Conservation (phyloP, 1,284 basidiomycete genomes). For the Fomitopsis betulina region DNA sequence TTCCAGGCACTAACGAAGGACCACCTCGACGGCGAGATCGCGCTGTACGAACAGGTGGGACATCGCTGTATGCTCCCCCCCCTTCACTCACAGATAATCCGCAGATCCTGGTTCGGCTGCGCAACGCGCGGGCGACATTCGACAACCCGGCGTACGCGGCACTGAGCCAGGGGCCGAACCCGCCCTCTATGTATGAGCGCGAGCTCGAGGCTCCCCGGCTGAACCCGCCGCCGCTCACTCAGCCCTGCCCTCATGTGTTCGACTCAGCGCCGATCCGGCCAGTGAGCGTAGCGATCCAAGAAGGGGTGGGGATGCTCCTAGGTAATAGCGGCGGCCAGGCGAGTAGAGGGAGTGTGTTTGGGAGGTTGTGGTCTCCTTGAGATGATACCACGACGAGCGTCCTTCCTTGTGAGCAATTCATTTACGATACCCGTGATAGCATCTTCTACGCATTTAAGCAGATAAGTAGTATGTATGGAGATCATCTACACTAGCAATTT, state of each 20-base stretch:
- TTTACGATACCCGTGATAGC: not conserved
- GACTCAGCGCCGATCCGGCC: slow-evolving; percentile 73
- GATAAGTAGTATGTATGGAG: not conserved
- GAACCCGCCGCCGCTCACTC: slow-evolving; percentile 46
- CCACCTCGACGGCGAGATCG: slow-evolving; percentile 75
- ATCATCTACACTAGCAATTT: not conserved
- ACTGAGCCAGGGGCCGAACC: slow-evolving; percentile 43
- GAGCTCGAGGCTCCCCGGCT: slow-evolving; percentile 58
- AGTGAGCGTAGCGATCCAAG: slow-evolving; percentile 69
- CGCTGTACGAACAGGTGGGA: slow-evolving; percentile 62
- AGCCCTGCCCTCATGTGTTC: slow-evolving; percentile 73
- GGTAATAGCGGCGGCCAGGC: slow-evolving; percentile 31
- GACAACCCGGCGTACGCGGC: slow-evolving; percentile 43
- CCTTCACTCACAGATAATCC: not conserved
- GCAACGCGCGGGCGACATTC: slow-evolving; percentile 47
- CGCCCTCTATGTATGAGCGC: slow-evolving; percentile 70
- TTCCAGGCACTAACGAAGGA: slow-evolving; percentile 55
- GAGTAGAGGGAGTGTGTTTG: slow-evolving; percentile 54
- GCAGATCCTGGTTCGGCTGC: slow-evolving; percentile 54
- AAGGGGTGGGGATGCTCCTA: slow-evolving; percentile 60
- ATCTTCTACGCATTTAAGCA: not conserved
- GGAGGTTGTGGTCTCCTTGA: slow-evolving; percentile 53
- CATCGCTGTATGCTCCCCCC: not conserved
- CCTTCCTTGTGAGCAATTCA: not conserved
- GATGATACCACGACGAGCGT: not conserved